These are phyloP conservation scores for Coemansia sp. DNA, from an alignment of 192 early-diverging fungal species.

Conservation along the genomic window DNA sequence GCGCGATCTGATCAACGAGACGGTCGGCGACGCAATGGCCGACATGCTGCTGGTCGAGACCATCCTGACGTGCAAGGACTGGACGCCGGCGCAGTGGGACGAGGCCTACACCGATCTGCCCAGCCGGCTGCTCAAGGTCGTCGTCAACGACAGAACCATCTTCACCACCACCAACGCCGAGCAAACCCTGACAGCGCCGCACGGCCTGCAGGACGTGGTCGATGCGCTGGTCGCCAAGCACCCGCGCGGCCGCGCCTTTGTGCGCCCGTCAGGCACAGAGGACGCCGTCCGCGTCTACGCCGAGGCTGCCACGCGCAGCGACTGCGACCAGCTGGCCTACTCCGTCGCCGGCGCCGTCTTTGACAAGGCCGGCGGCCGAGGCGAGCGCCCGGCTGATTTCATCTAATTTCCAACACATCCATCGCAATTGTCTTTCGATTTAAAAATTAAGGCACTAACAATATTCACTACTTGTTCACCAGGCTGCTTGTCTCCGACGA, in stretches of 20 bases:
- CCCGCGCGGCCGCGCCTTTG: conserved; percentile 89
- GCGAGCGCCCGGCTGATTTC: conserved; percentile 69
- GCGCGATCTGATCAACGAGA: conserved; percentile 96
- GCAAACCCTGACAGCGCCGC: conserved; percentile 84
- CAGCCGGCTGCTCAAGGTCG: conserved; percentile 94
- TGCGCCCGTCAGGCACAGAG: conserved; percentile 97
- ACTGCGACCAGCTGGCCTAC: conserved; percentile 86
- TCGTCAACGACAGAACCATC: conserved; percentile 77
- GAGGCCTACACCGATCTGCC: conserved; percentile 92
- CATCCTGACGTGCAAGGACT: conserved; percentile 80
- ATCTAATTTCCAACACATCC: too few relatives aligned
- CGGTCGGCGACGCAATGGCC: conserved; percentile 97
- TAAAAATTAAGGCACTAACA: too few relatives aligned
- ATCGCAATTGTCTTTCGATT: too few relatives aligned
- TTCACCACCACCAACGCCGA: conserved; percentile 99
- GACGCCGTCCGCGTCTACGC: conserved; percentile 99
- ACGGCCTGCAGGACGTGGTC: conserved; percentile 82
- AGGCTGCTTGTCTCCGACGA: conserved; percentile 17
- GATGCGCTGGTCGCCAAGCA: conserved; percentile 82
- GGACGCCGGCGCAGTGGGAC: conserved; percentile 87
- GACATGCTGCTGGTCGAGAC: conserved; percentile 96
- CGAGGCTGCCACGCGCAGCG: conserved; percentile 89
- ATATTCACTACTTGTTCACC: not conserved
- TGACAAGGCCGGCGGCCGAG: conserved; percentile 90
- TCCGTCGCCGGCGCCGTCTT: conserved; percentile 90